Evolutionary conservation across 2,329 filamentous ascomycete genomes (phyloP).

Genomic region (Pseudocercospora pini-densiflorae): DNA sequence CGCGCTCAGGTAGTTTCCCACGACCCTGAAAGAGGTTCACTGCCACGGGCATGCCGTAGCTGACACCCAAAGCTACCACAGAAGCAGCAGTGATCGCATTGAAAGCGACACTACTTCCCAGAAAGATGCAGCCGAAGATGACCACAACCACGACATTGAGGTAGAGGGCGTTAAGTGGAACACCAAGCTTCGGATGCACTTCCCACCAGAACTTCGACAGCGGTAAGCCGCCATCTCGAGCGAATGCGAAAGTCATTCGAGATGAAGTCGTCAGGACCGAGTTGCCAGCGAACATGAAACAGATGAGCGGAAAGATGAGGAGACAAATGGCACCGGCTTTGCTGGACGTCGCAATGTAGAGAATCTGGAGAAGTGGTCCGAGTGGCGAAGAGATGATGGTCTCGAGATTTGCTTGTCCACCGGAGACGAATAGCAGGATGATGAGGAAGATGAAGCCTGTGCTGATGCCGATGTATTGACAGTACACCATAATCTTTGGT

Average conservation of each 20-base stretch:
- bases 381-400: slow-evolving; percentile 59
- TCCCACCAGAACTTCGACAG: slow-evolving; percentile 63
- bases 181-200: slow-evolving; percentile 64
- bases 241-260: slow-evolving; percentile 70
- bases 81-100: slow-evolving; percentile 73
- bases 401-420: slow-evolving; percentile 52
- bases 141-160: slow-evolving; percentile 65
- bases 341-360: slow-evolving; percentile 65
- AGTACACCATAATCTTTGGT: slow-evolving; percentile 69
- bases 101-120: slow-evolving; percentile 70
- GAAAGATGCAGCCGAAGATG: slow-evolving; percentile 71
- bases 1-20: slow-evolving; percentile 61
- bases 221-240: slow-evolving; percentile 69
- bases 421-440: slow-evolving; percentile 67
- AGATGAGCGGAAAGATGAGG: slow-evolving; percentile 69
- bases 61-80: slow-evolving; percentile 70
- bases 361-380: slow-evolving; percentile 65
- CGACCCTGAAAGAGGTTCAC: slow-evolving; percentile 69
- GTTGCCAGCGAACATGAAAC: slow-evolving; percentile 66
- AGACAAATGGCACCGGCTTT: slow-evolving; percentile 66
- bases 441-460: slow-evolving; percentile 68
- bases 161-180: slow-evolving; percentile 69
- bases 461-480: slow-evolving; percentile 64
- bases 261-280: slow-evolving; percentile 69
- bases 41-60: slow-evolving; percentile 71